Evolutionary conservation across 2,329 filamentous ascomycete genomes (phyloP), one percentile per base, ranked within the genome.

Genomic region (Thelonectria discophora): DNA sequence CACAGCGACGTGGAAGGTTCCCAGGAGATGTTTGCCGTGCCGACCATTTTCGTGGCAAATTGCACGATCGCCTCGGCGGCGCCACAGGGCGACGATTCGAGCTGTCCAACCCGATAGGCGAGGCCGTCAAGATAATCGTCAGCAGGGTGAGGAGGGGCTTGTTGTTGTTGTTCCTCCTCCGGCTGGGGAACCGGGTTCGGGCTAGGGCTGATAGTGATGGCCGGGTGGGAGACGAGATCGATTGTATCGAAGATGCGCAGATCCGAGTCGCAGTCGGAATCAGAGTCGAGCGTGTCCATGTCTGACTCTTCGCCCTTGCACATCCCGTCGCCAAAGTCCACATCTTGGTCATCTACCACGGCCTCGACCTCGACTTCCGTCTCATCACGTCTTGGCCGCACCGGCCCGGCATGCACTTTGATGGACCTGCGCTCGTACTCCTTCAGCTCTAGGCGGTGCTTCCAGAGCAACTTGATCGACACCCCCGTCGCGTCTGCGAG

Each of bases 51-150:
- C 5, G 30, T 54, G 5, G 70, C 72, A 27, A 75, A 68, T 30
- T 71, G 68, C 48, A 75, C 58, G 21, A 75, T 69, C 30, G 74
- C 74, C 12, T 55, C 54, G 17, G 65, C 60, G 15, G 69, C 73
- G n/a, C 68, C 68, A 10, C 64, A 59, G 15, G 73, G 72, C 5
- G 62, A 67, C 42, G 65, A 56, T 45, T 69, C 66, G 21, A 74
- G 66, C 58, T 77, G 75, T 42, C 75, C 75, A 27, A 76, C 67
- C 58, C 74, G 68, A 65, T 75, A 75, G 49, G 74, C 75, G 37
- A 76, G 67, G 51, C 74, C 75, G 51, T 71, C 59, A 13, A 71
- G 58, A 40, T 61, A 65, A 27, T 60, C 62, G 42, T 69, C 62
- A 13, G 63, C 60, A 9, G 61, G 45, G 9, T 55, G 56, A 11